phyloP scores from a whole-genome alignment of 2,329 filamentous ascomycete species.

The Claviceps sp. region DNA sequence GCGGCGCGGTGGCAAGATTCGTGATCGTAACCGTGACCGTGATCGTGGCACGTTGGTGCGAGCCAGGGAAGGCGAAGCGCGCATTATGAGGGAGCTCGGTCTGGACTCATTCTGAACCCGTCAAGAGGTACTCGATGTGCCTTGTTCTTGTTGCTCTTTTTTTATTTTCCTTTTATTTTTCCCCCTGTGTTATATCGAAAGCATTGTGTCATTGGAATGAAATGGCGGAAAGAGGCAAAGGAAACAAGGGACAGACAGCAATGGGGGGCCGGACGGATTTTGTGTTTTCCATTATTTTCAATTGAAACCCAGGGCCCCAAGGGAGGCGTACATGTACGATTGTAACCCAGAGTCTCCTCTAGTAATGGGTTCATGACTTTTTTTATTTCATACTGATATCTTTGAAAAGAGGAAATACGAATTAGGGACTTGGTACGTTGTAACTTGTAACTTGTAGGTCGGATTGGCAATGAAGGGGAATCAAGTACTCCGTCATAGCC shows the following conservation, averaged over 20 bases:
- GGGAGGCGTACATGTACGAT: slow-evolving; percentile 24
- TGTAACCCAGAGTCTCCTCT: slow-evolving; percentile 12
- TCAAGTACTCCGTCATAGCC: no score
- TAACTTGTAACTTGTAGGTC: no score
- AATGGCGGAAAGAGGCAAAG: slow-evolving; percentile 2
- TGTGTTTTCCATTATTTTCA: slow-evolving; percentile 4
- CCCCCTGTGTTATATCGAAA: slow-evolving; percentile 9
- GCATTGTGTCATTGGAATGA: slow-evolving; percentile 9
- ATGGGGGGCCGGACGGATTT: slow-evolving; percentile 5
- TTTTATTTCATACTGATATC: slow-evolving; percentile 15
- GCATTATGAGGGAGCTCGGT: slow-evolving; percentile 9
- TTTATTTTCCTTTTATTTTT: background rate
- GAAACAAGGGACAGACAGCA: slow-evolving; percentile 4
- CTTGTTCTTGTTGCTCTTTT: background rate
- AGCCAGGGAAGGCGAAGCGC: slow-evolving; percentile 5
- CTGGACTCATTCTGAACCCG: slow-evolving; percentile 3
- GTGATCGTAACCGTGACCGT: slow-evolving; percentile 4
- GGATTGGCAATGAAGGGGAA: no score
- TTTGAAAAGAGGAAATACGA: slow-evolving; percentile 10
- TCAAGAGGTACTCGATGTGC: slow-evolving; percentile 3
- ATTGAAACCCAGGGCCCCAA: slow-evolving; percentile 7
- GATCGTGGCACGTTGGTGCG: background rate
- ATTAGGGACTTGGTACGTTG: no score
- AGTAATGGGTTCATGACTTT: slow-evolving; percentile 4
- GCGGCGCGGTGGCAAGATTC: slow-evolving; percentile 9